phyloP scores from a whole-genome alignment of 1,284 basidiomycete genomes.

The Boletus smithii region DNA sequence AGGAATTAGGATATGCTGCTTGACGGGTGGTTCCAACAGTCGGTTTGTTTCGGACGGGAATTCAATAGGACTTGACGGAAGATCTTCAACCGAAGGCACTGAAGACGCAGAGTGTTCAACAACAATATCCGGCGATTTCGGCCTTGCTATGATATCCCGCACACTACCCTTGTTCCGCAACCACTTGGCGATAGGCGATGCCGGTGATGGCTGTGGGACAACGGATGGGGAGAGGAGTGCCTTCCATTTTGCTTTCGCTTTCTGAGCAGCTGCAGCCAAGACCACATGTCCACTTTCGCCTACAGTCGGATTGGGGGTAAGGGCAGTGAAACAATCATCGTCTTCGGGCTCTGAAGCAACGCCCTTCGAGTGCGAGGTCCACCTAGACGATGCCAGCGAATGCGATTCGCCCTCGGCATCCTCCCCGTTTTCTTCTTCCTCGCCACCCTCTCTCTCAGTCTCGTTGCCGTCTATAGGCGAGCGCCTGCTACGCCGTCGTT shows the following conservation, averaged over 20 bases:
- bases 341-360: conserved; percentile 40
- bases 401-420: conserved; percentile 46
- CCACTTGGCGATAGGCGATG: conserved; percentile 35
- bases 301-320: conserved; percentile 24
- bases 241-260: conserved; percentile 59
- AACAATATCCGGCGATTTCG: conserved; percentile 28
- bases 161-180: conserved; percentile 23
- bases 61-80: conserved; percentile 26
- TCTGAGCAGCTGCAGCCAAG: conserved; percentile 47
- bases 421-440: conserved; percentile 39
- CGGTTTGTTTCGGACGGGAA: conserved; percentile 2
- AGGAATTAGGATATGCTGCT: conserved; percentile 33
- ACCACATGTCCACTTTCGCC: conserved; percentile 40
- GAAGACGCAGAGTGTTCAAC: conserved; percentile 26
- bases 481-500: conserved; percentile 36
- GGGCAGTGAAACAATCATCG: conserved; percentile 38
- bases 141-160: conserved; percentile 7
- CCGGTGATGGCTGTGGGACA: conserved; percentile 35
- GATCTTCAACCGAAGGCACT: conserved; percentile 25
- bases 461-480: conserved; percentile 32
- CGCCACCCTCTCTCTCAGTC: conserved; percentile 34
- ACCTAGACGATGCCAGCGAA: conserved; percentile 52
- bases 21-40: conserved; percentile 26
- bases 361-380: conserved; percentile 46
- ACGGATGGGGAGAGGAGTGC: conserved; percentile 39